These are phyloP conservation scores for Leersia perrieri DNA, from an alignment of 176 grass and related monocot species.

Conservation along the genomic window DNA sequence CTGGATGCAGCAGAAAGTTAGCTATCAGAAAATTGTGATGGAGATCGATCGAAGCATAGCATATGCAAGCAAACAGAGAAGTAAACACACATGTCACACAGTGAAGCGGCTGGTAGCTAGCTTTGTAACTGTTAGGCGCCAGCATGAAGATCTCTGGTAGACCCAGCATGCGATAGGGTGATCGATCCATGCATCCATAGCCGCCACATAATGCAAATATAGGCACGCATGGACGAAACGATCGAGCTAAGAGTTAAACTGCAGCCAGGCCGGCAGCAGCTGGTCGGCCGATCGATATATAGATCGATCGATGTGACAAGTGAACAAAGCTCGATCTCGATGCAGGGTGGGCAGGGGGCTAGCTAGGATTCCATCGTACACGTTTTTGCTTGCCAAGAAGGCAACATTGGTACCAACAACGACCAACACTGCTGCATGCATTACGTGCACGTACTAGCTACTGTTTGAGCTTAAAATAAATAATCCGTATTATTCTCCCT, in stretches of 20 bases:
- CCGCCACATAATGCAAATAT: too few species aligned
- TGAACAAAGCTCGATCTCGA: neutral
- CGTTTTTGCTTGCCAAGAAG: neutral
- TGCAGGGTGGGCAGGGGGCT: neutral
- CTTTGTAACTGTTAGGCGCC: neutral
- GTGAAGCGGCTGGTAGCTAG: neutral
- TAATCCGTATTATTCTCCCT: too few species aligned
- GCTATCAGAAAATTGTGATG: neutral
- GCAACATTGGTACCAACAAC: neutral
- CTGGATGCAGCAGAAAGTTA: neutral
- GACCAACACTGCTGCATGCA: neutral
- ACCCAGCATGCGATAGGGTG: neutral
- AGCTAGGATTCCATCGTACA: neutral
- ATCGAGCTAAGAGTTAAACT: conserved; percentile 14
- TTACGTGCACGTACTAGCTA: neutral
- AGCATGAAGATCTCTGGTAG: conserved; percentile 22
- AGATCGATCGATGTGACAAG: conserved; percentile 15
- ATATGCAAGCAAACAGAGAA: too few species aligned
- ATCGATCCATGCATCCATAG: too few species aligned
- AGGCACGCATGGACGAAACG: neutral
- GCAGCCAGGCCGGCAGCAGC: too few species aligned
- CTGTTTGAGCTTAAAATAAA: neutral
- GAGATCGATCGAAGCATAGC: neutral
- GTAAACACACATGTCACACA: neutral
- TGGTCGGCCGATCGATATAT: neutral